These are phyloP conservation scores for Clavariopsis aquatica DNA, from an alignment of 495 filamentous ascomycete species.

Conservation along the genomic window DNA sequence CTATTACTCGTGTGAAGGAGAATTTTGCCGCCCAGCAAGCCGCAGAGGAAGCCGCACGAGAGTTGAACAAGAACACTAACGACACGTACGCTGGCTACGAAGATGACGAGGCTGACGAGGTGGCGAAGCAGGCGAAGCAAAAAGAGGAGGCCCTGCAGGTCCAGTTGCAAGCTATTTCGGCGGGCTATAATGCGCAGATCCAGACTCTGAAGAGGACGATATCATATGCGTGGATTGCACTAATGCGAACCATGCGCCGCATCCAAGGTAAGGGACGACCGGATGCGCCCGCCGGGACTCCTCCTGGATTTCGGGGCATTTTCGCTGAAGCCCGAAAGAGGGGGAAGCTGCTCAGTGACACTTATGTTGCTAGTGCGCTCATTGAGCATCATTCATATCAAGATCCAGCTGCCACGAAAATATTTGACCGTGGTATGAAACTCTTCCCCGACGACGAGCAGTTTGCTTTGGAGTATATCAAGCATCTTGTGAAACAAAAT, in stretches of 20 bases:
- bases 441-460: slow-evolving; percentile 89
- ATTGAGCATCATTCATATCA: slow-evolving; percentile 96
- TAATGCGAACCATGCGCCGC: slow-evolving; percentile 90
- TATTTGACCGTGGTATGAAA: slow-evolving; percentile 90
- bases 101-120: slow-evolving; percentile 56
- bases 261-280: slow-evolving; percentile 79
- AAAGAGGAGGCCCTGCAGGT: slow-evolving; percentile 40
- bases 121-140: slow-evolving; percentile 53
- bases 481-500: slow-evolving; percentile 85
- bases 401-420: slow-evolving; percentile 84
- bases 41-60: slow-evolving; percentile 23
- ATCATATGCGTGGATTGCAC: slow-evolving; percentile 88
- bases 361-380: slow-evolving; percentile 87
- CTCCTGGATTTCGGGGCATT: slow-evolving; percentile 73
- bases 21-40: slow-evolving; percentile 40
- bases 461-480: slow-evolving; percentile 91
- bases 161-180: slow-evolving; percentile 70
- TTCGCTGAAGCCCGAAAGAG: slow-evolving; percentile 83
- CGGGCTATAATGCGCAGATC: slow-evolving; percentile 69
- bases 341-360: slow-evolving; percentile 86
- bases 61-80: slow-evolving; percentile 43
- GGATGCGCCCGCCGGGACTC: slow-evolving; percentile 53
- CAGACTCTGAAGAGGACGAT: slow-evolving; percentile 73
- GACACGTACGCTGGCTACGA: slow-evolving; percentile 55
- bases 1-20: slow-evolving; percentile 72